Conservation (phyloP, 768 basidiomycete species). For the Rhodosporidiobolus odoratus region DNA sequence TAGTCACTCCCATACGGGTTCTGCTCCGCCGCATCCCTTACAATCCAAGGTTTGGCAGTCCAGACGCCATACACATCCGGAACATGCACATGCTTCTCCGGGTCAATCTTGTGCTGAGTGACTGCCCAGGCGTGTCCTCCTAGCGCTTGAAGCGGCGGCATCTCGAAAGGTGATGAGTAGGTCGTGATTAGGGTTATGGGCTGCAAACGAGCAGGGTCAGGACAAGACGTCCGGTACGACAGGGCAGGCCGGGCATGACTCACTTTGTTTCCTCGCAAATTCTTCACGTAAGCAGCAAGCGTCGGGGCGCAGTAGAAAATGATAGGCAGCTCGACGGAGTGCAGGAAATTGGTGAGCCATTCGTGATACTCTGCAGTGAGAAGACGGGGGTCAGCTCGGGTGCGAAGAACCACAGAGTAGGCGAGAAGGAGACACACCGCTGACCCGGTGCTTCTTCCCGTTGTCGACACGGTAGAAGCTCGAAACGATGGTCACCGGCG, state of each 20-base stretch:
- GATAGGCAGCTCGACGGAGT: conserved; percentile 37
- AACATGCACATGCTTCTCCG: conserved; percentile 36
- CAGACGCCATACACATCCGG: conserved; percentile 40
- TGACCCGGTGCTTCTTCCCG: conserved; percentile 38
- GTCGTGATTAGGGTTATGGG: conserved; percentile 34
- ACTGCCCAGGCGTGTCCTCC: conserved; percentile 35
- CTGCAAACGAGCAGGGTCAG: not conserved
- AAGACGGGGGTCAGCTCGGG: not conserved
- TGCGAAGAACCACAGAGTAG: not conserved
- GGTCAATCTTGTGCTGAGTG: conserved; percentile 36
- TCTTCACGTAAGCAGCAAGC: conserved; percentile 17
- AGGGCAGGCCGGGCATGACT: not conserved
- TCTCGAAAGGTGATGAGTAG: conserved; percentile 32
- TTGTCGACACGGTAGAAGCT: conserved; percentile 36
- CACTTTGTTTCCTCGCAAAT: conserved; percentile 38
- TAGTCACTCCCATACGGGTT: conserved; percentile 36
- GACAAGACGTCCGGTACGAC: no score
- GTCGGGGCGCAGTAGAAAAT: conserved; percentile 39
- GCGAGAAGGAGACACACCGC: conserved; percentile 17
- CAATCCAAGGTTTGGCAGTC: conserved; percentile 43
- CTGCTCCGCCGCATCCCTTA: conserved; percentile 26
- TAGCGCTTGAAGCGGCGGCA: conserved; percentile 35
- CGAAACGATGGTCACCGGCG: conserved; percentile 37
- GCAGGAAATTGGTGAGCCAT: conserved; percentile 38
- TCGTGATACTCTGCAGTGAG: conserved; percentile 30